phyloP scores from a whole-genome alignment of 2,329 filamentous ascomycete species.

The Sporothrix inflata region DNA sequence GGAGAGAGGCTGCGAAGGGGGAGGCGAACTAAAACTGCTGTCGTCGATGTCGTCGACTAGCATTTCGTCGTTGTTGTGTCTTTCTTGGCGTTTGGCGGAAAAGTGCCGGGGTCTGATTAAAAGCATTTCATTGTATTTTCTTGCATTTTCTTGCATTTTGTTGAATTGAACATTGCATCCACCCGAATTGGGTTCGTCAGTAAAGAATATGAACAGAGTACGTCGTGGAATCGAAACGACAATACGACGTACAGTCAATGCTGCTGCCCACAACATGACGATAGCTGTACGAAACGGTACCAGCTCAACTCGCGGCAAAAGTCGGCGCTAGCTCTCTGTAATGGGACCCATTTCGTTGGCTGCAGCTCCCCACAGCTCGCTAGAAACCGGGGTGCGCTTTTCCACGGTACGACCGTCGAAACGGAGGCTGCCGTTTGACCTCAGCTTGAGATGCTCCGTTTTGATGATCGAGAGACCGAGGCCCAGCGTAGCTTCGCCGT shows the following conservation, averaged over 20 bases:
- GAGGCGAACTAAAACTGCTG: neutral
- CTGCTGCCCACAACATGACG: neutral
- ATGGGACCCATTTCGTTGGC: slow-evolving; percentile 22
- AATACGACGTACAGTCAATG: too few relatives aligned
- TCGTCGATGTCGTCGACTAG: neutral
- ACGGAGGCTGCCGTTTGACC: neutral
- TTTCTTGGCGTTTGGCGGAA: slow-evolving; percentile 25
- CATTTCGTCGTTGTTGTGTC: neutral
- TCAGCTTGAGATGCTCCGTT: neutral
- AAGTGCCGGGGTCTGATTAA: neutral
- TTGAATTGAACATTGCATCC: neutral
- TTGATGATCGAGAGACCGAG: neutral
- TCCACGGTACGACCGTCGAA: neutral
- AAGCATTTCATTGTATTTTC: neutral
- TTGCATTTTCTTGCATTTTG: neutral
- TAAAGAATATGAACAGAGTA: neutral
- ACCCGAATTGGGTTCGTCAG: too few relatives aligned
- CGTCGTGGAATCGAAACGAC: too few relatives aligned
- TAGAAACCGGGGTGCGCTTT: slow-evolving; percentile 16
- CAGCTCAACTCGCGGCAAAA: slow-evolving; percentile 24
- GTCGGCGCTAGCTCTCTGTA: slow-evolving; percentile 28
- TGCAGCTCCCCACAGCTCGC: slow-evolving; percentile 22
- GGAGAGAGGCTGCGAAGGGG: slow-evolving; percentile 54
- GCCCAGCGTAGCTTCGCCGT: neutral
- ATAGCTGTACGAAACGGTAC: neutral